phyloP scores from a whole-genome alignment of 2,329 filamentous ascomycete genomes.

The Botrytis hyacinthi region DNA sequence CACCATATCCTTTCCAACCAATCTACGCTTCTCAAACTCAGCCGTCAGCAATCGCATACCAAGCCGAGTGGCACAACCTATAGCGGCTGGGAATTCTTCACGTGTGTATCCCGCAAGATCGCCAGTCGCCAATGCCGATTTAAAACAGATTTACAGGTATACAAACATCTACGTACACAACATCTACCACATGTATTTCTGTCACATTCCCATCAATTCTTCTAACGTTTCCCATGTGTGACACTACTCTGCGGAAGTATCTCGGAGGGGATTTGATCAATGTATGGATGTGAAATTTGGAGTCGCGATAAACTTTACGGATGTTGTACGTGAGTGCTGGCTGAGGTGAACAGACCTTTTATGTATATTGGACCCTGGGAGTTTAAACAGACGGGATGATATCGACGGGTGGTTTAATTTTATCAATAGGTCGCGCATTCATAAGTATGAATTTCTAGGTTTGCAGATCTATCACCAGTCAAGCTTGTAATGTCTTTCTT shows the following conservation, averaged over 20 bases:
- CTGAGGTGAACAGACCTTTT: not conserved
- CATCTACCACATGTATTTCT: not conserved
- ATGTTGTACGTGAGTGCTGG: not conserved
- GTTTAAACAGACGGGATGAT: not conserved
- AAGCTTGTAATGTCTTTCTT: not conserved
- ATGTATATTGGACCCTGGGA: not conserved
- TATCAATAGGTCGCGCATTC: not conserved
- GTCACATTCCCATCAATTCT: constrained; percentile 4
- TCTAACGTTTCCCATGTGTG: not conserved
- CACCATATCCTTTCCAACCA: not conserved
- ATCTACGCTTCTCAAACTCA: not conserved
- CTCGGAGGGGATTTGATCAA: not conserved
- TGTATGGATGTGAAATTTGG: not conserved
- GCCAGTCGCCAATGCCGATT: not conserved
- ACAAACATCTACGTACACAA: not conserved
- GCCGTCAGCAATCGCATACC: not conserved
- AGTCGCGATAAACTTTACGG: not conserved
- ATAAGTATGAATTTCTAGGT: constrained; percentile 7
- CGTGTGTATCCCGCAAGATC: not conserved
- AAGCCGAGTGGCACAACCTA: not conserved
- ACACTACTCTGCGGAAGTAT: not conserved
- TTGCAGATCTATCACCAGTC: not conserved
- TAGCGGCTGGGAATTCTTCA: not conserved
- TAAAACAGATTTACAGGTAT: no score
- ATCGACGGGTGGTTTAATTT: not conserved